Base-by-base conservation (phyloP, 2,329 filamentous ascomycete species). In the Lachnellula cervina region DNA sequence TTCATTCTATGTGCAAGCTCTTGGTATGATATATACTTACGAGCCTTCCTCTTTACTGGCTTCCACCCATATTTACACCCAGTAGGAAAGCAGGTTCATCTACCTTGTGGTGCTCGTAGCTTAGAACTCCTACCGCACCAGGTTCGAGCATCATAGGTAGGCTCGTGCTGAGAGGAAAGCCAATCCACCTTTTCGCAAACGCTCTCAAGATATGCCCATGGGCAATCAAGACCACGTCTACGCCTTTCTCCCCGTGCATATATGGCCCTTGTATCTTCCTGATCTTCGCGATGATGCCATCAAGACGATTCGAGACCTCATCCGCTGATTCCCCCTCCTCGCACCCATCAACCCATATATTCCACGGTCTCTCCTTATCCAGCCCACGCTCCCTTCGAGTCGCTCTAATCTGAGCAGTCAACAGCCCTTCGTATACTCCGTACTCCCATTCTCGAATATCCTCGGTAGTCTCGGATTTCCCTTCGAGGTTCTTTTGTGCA, bases 131-230 rank as follows among this genome's bases (percentile, higher is more conserved):
- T 32, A 73, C 66, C n/a, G 70, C 71, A 11, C 71, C 71, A 17
- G 71, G 71, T 49, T 72, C 70, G 32, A 73, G 60, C 64, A 73
- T 71, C 67, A 73, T 67, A 1, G 68, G 67, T 21, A 73, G 48
- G 9, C 62, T 65, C 49, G 56, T 64, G 32, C 64, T 62, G 14
- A 73, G 56, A 25, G 68, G 67, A 68, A 77, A 78, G 0, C 74
- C 65, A 53, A 83, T 70, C 80, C 80, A 83, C 21, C 80, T 66
- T 51, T 79, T 80, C 17, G 79, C 77, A 64, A 83, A 80, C 1
- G 77, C 76, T 42, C 80, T 69, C 59, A 83, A 59, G 32, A 83
- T 78, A 69, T 82, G 80, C 2, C 73, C 72, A 60, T 74, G 72
- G 6, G 68, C 71, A 54, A 73, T 69, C 49, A 83, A 69, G 28